These are phyloP conservation scores for Pestalotiopsis sp. DNA, from an alignment of 2,329 filamentous ascomycete genomes.

Conservation along the genomic window DNA sequence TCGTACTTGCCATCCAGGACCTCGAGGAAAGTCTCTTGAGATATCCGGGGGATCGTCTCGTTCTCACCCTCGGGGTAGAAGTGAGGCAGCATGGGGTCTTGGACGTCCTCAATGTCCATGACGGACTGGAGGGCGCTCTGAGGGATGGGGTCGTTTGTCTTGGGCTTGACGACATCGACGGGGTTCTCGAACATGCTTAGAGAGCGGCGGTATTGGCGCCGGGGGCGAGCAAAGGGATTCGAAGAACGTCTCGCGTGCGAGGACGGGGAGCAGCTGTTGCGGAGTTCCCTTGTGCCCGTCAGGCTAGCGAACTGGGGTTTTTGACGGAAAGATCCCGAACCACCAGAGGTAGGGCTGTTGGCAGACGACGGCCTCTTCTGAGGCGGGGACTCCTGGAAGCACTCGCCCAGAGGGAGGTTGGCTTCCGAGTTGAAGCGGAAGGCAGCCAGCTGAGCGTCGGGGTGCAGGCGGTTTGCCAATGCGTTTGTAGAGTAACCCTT, in stretches of 20 bases:
- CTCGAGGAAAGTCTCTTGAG: conserved; percentile 78
- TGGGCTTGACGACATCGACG: conserved; percentile 82
- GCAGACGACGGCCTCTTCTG: conserved; percentile 64
- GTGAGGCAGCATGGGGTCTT: conserved; percentile 77
- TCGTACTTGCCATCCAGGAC: conserved; percentile 85
- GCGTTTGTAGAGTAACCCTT: conserved; percentile 75
- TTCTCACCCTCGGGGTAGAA: conserved; percentile 78
- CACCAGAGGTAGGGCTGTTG: conserved; percentile 56
- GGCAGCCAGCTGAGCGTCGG: conserved; percentile 67
- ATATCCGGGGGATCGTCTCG: conserved; percentile 87
- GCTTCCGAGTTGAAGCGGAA: conserved; percentile 70
- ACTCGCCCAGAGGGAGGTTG: conserved; percentile 67
- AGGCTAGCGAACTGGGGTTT: conserved; percentile 67
- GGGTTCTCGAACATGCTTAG: conserved; percentile 98
- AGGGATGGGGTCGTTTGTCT: conserved; percentile 59
- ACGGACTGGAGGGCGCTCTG: conserved; percentile 69
- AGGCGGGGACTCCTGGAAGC: conserved; percentile 78
- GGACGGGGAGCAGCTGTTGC: conserved; percentile 75
- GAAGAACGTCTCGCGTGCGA: conserved; percentile 72
- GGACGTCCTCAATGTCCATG: conserved; percentile 79
- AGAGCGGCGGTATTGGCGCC: conserved; percentile 88
- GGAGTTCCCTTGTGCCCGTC: conserved; percentile 52
- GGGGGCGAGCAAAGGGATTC: conserved; percentile 72
- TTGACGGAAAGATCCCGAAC: conserved; percentile 62
- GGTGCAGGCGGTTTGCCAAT: conserved; percentile 59